A percentile compares a stretch with the other conserved stretches of the same genome.
Conservation (phyloP, 805 yeast genomes). For the Blastobotrys muscicola region DNA sequence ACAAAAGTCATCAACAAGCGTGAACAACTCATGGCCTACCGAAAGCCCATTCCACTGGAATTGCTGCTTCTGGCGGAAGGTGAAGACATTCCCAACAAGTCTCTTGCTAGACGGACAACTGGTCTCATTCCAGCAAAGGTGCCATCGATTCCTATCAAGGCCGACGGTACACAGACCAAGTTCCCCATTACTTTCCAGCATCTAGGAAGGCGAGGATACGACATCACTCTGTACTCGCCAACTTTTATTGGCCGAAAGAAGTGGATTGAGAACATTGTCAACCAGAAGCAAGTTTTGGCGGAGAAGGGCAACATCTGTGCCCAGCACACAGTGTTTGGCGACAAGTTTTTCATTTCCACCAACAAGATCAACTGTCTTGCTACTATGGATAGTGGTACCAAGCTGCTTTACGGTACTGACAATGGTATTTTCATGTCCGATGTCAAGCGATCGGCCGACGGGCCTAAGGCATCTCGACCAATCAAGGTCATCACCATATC, state of each 20-base stretch:
- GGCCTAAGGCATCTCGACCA: constrained; percentile 36
- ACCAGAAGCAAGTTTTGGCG: constrained; percentile 67
- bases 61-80: constrained; percentile 42
- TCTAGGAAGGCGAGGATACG: constrained; percentile 41
- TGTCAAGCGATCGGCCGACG: constrained; percentile 40
- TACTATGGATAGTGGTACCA: constrained; percentile 91
- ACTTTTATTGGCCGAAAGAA: constrained; percentile 57
- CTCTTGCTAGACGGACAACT: constrained; percentile 24
- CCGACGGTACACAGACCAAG: constrained; percentile 18
- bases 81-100: constrained; percentile 63
- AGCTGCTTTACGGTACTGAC: constrained; percentile 83
- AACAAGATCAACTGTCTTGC: constrained; percentile 84
- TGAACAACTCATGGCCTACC: constrained; percentile 85
- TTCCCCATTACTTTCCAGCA: constrained; percentile 42
- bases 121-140: constrained; percentile 22
- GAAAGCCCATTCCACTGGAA: constrained; percentile 40
- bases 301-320: constrained; percentile 73
- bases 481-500: constrained; percentile 61
- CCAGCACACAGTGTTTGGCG: constrained; percentile 54
- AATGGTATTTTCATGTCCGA: constrained; percentile 82
- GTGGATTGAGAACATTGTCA: constrained; percentile 66
- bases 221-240: constrained; percentile 32
- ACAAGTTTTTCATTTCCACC: constrained; percentile 61
- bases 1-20: constrained; percentile 80
- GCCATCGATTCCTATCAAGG: constrained; percentile 10